Base-by-base conservation (phyloP, 73 alveolate species). In the Tetrahymena borealis region DNA sequence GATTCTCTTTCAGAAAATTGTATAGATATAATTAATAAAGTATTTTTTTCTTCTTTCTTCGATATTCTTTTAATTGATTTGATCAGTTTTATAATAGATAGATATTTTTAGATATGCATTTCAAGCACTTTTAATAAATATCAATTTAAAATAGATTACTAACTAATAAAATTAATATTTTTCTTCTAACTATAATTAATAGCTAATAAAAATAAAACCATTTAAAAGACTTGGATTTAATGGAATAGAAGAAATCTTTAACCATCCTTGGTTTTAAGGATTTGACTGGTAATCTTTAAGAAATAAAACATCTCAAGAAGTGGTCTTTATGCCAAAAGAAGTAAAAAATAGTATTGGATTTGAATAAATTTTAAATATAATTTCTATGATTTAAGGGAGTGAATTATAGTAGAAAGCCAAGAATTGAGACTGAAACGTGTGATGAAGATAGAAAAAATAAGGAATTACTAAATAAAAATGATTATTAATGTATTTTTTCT, bases 21-120 rank as follows among this genome's bases (percentile, higher is more conserved):
- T 32, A 99, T 98, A 43, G 99, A 98, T 91, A 97, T 98, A 90
- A 96, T 98, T 5, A 98, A 98, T 95, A 98, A 96, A 79, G 98
- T 97, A 38, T 32, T 97, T 31, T 91, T 94, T 18, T 28, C 33
- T 35, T 11, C 38, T 6, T 35, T 24, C n/a, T 24, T 16, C 11
- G 38, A 79, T 20, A 24, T 9, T 79, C 31, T 7, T 1, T 79
- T 20, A 79, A 35, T 38, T 15, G 31, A 35, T 79, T 10, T 5
- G 9, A 38, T 9, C 28, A 35, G 78, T 9, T 24, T 16, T 9
- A 0, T 28, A 79, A 37, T 24, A 79, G 12, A 35, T n/a, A n/a
- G n/a, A n/a, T n/a, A n/a, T n/a, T n/a, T n/a, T n/a, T n/a, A n/a
- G n/a, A n/a, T n/a, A n/a, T n/a, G n/a, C n/a, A n/a, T n/a, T n/a